Conservation (phyloP, 2,329 filamentous ascomycete species). For the Thelonectria blattea region DNA sequence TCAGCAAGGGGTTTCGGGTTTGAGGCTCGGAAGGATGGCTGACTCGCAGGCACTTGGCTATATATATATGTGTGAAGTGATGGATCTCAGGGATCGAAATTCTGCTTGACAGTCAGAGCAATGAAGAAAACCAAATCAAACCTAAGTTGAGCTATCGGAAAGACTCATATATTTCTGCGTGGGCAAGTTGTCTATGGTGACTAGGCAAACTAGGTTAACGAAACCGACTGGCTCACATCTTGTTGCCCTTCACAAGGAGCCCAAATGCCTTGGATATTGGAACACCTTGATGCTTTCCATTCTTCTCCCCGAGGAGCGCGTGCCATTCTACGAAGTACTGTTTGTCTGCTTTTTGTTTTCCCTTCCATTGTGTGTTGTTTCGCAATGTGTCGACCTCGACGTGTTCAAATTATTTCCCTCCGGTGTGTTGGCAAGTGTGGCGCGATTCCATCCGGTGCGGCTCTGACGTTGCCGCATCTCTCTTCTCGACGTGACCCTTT, state of each 20-base stretch:
- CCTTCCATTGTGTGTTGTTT: neutral
- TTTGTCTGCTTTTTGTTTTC: slow-evolving; percentile 12
- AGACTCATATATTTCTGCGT: slow-evolving; percentile 36
- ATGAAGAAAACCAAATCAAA: neutral
- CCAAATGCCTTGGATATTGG: slow-evolving; percentile 12
- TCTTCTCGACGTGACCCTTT: slow-evolving; percentile 9
- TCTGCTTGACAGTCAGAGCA: neutral
- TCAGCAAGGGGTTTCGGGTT: neutral
- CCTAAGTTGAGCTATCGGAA: neutral
- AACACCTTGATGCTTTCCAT: slow-evolving; percentile 11
- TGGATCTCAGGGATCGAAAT: neutral
- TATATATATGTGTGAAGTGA: neutral
- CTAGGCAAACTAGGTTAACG: slow-evolving; percentile 21
- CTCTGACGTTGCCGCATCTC: neutral
- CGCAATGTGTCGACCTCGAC: slow-evolving; percentile 9
- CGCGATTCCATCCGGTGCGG: slow-evolving; percentile 3
- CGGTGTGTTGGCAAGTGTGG: slow-evolving; percentile 6
- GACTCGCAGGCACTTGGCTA: neutral
- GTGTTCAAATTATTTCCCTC: slow-evolving; percentile 20
- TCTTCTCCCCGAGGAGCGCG: slow-evolving; percentile 19
- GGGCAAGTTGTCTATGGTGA: slow-evolving; percentile 41
- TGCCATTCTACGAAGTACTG: slow-evolving; percentile 22
- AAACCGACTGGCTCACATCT: slow-evolving; percentile 29
- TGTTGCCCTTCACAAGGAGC: slow-evolving; percentile 17
- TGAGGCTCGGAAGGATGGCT: neutral